These are phyloP conservation scores for Melaleuca quinquenervia DNA, from an alignment of 345 rosid genomes.

Conservation along the genomic window DNA sequence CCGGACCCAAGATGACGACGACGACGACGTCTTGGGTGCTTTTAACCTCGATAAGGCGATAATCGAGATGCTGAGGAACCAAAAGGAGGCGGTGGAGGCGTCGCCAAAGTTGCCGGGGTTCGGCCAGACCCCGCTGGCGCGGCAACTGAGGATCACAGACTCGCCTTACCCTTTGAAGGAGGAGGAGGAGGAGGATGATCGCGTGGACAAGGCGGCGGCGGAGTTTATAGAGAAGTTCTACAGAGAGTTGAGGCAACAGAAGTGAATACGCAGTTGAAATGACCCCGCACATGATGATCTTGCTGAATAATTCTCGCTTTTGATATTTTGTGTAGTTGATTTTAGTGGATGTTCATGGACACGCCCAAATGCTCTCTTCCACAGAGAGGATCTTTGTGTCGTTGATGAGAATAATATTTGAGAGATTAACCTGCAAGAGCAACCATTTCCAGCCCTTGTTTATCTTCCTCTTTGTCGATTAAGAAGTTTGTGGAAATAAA, in stretches of 20 bases:
- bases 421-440: neutral
- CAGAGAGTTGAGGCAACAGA: slow-evolving; percentile 51
- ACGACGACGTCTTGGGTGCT: neutral
- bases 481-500: neutral
- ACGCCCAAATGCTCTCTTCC: neutral
- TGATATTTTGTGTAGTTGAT: neutral
- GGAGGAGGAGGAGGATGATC: slow-evolving; percentile 36
- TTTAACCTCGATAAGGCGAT: slow-evolving; percentile 35
- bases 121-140: slow-evolving; percentile 65
- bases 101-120: slow-evolving; percentile 78
- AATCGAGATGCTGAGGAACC: slow-evolving; percentile 45
- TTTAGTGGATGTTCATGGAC: neutral
- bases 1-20: slow-evolving; percentile 43
- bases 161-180: slow-evolving; percentile 71
- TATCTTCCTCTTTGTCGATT: neutral
- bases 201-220: slow-evolving; percentile 65
- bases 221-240: slow-evolving; percentile 85
- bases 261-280: slow-evolving; percentile 5
- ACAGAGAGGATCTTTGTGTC: neutral
- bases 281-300: neutral
- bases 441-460: neutral
- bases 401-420: neutral
- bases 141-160: slow-evolving; percentile 86
- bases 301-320: neutral
- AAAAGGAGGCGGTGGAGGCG: slow-evolving; percentile 23